Base-by-base conservation (phyloP, 768 basidiomycete genomes). In the Tephrocybe sp. region DNA sequence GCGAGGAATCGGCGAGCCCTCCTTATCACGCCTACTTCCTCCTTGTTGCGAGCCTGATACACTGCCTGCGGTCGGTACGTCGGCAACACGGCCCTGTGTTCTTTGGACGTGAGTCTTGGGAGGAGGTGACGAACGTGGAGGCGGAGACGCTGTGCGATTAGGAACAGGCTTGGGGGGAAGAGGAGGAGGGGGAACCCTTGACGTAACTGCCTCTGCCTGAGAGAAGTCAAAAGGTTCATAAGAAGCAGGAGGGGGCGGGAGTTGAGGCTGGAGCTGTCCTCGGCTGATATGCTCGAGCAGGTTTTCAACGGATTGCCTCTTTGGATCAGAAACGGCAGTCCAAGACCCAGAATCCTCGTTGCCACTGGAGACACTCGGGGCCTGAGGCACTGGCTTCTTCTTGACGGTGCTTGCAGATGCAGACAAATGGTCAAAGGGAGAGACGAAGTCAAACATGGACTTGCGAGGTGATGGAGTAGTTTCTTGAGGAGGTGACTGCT, bases 361-460 rank as follows among this genome's bases (percentile, higher is more conserved):
- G 41, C 73, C 65, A 48, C 70, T 75, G 32, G 76, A 71, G 11
- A 72, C 45, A 43, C 70, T 68, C 8, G 77, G 53, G 14, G 75
- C 55, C 40, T 72, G 70, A 40, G 83, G 86, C 2, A 80, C 79
- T 16, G 86, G 82, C 63, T 89, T 89, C 65, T 89, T 88, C 73
- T 86, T 87, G 48, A 78, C 65, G 14, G 75, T 49, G 36, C 65
- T 63, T 0, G 79, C 55, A 32, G 78, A 63, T n/a, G 76, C 69
- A 7, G 82, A 76, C 40, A 92, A 76, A 20, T 87, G 89, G 58
- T 93, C 90, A 59, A 92, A 92, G 2, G 91, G 85, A 43, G 89
- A 90, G 44, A 86, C 77, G 54, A 89, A 92, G 34, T 92, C 89
- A 59, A 93, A 93, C 79, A 91, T 82, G 43, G 88, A 87, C 66